phyloP scores from a whole-genome alignment of 106 monocot genomes.

The Dioscorea zingiberensis region DNA sequence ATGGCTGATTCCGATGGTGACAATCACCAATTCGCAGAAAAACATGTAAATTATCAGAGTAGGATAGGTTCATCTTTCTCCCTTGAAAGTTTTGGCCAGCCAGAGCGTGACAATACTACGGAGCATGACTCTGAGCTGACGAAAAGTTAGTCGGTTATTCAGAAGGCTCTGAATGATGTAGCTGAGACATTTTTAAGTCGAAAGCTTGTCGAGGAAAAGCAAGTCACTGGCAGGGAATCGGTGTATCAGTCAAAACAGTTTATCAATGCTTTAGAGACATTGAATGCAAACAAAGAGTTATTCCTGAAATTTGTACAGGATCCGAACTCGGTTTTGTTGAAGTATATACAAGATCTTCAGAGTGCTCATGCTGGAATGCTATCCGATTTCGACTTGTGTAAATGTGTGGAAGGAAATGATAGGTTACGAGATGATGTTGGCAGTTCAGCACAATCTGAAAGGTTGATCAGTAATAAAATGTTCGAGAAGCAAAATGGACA shows the following conservation, averaged over 20 bases:
- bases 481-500: constrained; percentile 12
- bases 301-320: constrained; percentile 49
- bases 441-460: constrained; percentile 13
- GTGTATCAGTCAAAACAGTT: constrained; percentile 37
- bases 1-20: constrained; percentile 41
- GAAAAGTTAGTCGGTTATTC: constrained; percentile 21
- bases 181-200: constrained; percentile 18
- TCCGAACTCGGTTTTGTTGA: constrained; percentile 34
- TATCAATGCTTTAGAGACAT: constrained; percentile 47
- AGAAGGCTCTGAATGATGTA: constrained; percentile 31
- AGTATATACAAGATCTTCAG: constrained; percentile 28
- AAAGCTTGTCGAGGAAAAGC: constrained; percentile 15
- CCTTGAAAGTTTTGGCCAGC: constrained; percentile 6
- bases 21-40: constrained; percentile 11
- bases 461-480: neutral
- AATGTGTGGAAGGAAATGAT: neutral
- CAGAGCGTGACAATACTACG: too few species aligned
- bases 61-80: constrained; percentile 12
- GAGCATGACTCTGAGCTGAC: neutral
- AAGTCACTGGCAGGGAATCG: neutral
- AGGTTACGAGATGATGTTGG: constrained; percentile 5
- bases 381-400: neutral
- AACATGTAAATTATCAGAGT: constrained; percentile 16
- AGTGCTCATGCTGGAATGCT: neutral
- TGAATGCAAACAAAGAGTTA: constrained; percentile 56